Percentiles rank a stretch among this genome's conserved stretches.
These are phyloP conservation scores for Pyricularia grisea DNA, from an alignment of 2,329 filamentous ascomycete species.

Conservation along the genomic window DNA sequence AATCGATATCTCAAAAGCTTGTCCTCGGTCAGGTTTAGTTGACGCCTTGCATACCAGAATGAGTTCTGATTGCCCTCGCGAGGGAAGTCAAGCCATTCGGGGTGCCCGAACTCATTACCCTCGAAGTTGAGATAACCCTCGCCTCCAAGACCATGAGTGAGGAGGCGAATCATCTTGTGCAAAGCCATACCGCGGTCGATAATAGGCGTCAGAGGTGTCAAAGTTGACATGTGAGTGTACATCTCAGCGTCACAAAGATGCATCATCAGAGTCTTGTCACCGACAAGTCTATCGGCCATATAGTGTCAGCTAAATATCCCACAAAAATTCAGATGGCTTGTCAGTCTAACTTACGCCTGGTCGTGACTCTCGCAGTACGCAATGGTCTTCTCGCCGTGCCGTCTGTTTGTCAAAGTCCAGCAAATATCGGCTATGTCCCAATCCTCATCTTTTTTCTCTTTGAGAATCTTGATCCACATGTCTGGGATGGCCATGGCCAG, in stretches of 20 bases:
- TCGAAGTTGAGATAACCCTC: slow-evolving; percentile 98
- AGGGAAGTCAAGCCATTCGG: slow-evolving; percentile 98
- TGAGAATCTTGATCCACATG: slow-evolving; percentile 98
- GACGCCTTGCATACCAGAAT: slow-evolving; percentile 88
- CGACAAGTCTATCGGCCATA: slow-evolving; percentile 60
- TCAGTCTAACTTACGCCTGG: slow-evolving; percentile 64
- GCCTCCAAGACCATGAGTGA: slow-evolving; percentile 85
- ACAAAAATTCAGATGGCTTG: slow-evolving; percentile 1
- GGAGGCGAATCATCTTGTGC: slow-evolving; percentile 94
- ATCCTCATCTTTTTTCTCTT: slow-evolving; percentile 81
- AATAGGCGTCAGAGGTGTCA: slow-evolving; percentile 74
- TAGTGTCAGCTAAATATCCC: not conserved
- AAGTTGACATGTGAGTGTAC: slow-evolving; percentile 92
- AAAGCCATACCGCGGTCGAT: slow-evolving; percentile 87
- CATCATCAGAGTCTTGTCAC: slow-evolving; percentile 96
- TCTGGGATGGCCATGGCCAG: slow-evolving; percentile 97
- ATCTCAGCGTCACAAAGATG: slow-evolving; percentile 95
- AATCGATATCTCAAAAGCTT: slow-evolving; percentile 76
- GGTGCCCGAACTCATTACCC: slow-evolving; percentile 97
- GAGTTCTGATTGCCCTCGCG: slow-evolving; percentile 87
- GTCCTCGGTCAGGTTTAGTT: slow-evolving; percentile 89
- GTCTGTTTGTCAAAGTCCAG: slow-evolving; percentile 83
- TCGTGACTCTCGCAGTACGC: slow-evolving; percentile 97
- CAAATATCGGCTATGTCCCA: slow-evolving; percentile 85
- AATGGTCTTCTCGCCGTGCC: slow-evolving; percentile 96